phyloP scores from a whole-genome alignment of 2,329 filamentous ascomycete genomes.

The Beauveria sp. region DNA sequence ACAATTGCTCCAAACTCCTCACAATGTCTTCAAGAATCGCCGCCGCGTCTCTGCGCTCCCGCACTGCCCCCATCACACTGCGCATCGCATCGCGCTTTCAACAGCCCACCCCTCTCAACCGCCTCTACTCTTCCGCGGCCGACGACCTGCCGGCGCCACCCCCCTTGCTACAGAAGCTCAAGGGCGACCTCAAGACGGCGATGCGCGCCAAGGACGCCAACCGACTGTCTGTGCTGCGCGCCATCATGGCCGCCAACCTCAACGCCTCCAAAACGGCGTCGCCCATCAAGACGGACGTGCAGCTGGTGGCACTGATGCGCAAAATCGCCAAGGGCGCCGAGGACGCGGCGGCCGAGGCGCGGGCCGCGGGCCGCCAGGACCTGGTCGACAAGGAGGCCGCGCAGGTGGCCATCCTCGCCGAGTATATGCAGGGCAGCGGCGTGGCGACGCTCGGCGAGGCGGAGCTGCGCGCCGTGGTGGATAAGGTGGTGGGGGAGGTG shows the following conservation, averaged over 20 bases:
- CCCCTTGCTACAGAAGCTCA: constrained; percentile 45
- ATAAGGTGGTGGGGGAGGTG: constrained; percentile 42
- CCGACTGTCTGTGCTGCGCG: constrained; percentile 61
- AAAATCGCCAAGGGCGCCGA: constrained; percentile 48
- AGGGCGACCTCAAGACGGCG: constrained; percentile 55
- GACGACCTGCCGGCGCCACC: constrained; percentile 23
- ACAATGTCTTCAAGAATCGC: constrained; percentile 2
- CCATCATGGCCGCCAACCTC: constrained; percentile 60
- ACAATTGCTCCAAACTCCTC: not conserved
- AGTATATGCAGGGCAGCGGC: constrained; percentile 53
- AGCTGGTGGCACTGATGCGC: constrained; percentile 60
- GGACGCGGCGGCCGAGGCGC: constrained; percentile 10
- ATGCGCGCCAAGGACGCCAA: constrained; percentile 58
- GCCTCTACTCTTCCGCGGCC: not conserved
- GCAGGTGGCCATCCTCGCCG: constrained; percentile 57
- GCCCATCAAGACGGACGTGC: constrained; percentile 63
- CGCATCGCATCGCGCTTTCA: not conserved
- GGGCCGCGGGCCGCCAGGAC: constrained; percentile 54
- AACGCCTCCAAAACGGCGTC: constrained; percentile 67
- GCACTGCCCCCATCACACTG: not conserved
- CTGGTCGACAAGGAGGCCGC: constrained; percentile 62
- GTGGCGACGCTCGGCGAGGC: constrained; percentile 51
- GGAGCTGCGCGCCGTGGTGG: constrained; percentile 49
- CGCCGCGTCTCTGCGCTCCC: not conserved
- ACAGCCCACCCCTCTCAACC: not conserved